Base-by-base conservation (phyloP, 352 stramenopile species). In the Plasmopara muralis region DNA sequence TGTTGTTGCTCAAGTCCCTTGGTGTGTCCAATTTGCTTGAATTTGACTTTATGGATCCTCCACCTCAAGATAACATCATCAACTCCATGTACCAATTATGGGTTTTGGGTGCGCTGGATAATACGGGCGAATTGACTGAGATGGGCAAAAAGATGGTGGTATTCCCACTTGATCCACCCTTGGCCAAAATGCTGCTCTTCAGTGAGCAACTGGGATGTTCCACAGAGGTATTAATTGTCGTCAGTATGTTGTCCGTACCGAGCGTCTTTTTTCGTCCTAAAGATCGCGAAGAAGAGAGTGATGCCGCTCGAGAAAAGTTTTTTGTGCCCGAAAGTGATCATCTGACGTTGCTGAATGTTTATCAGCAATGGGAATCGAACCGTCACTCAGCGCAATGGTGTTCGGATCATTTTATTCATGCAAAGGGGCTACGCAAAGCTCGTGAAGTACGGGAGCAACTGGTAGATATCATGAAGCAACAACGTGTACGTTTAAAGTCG, bases 31-130 rank as follows among this genome's bases (percentile, higher is more conserved):
- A 96, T 55, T 62, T 98, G 28, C 75, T 98, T 5, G 88, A 98
- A 52, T 99, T 99, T 66, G 94, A 98, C 67, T 99, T 99, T 60
- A 99, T 99, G 95, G 95, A 98, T 57, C 95, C 96, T 39, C 97
- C 97, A 12, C 96, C 96, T 3, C 72, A 91, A 43, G 83, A 93
- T 51, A 99, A 98, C 65, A 98, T 99, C 50, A 90, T 91, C 38
- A 98, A 97, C 65, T 98, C 95, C 9, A 95, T 99, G 76, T 99
- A 99, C 70, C 95, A 99, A 73, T 77, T 99, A 6, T 99, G 96
- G 96, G 95, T 99, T 25, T 77, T 99, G 5, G 95, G 96, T 20
- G 96, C 97, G 13, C 72, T 99, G 1, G 95, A 98, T 62, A 98
- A 99, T 69, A 97, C 85, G 10, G 96, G 96, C 29, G 89, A 97